Conservation (phyloP, 2,329 filamentous ascomycete genomes). For the Hypoxylon sp. region DNA sequence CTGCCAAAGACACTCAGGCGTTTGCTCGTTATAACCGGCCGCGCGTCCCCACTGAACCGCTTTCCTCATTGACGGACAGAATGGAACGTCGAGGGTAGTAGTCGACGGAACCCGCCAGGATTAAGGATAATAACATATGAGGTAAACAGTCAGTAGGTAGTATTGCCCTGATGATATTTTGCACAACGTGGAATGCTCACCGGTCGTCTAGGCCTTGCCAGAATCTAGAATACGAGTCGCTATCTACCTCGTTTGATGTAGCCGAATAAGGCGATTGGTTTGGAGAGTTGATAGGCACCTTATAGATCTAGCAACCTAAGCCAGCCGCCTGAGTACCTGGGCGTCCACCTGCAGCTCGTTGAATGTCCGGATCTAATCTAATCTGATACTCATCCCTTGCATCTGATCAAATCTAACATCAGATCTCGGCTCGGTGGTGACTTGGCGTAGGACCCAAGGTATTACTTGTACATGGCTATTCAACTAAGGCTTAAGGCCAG, state of each 20-base stretch:
- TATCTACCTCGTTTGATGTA: too few relatives aligned
- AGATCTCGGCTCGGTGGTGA: background rate
- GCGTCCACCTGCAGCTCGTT: background rate
- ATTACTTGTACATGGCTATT: too few relatives aligned
- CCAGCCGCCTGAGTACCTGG: background rate
- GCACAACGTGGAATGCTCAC: too few relatives aligned
- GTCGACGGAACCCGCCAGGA: background rate
- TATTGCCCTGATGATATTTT: too few relatives aligned
- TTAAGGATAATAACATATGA: background rate
- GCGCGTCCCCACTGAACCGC: background rate
- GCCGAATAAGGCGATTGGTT: too few relatives aligned
- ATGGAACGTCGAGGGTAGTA: constrained; percentile 13
- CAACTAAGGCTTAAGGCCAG: too few relatives aligned
- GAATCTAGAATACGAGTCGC: too few relatives aligned
- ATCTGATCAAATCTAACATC: background rate
- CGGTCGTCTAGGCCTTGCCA: too few relatives aligned
- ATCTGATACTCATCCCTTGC: background rate
- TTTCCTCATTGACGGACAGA: constrained; percentile 9
- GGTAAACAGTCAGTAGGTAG: background rate
- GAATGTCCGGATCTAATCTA: background rate
- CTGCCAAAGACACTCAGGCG: too few relatives aligned
- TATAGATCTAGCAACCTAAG: too few relatives aligned
- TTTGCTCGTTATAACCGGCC: constrained; percentile 3
- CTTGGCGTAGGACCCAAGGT: background rate
- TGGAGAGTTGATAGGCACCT: too few relatives aligned